Evolutionary conservation across 2,329 filamentous ascomycete species (phyloP).

Genomic region (Sordariomycetes sp.): DNA sequence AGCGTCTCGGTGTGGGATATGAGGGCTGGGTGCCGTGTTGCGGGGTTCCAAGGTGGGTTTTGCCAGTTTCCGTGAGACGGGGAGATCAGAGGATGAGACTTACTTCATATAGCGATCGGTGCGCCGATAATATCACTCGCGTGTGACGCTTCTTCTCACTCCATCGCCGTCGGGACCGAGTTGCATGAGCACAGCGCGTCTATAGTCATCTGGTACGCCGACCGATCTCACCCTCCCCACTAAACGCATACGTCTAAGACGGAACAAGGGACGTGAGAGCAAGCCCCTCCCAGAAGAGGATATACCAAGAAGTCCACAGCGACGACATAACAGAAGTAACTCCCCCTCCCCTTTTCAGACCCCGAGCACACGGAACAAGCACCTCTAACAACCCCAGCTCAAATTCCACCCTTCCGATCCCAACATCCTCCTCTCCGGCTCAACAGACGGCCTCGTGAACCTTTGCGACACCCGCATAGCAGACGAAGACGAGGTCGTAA

Average conservation of each 20-base stretch:
- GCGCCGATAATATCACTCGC: constrained; percentile 52
- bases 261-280: constrained; percentile 41
- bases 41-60: constrained; percentile 30
- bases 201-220: constrained; percentile 43
- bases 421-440: constrained; percentile 57
- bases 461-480: constrained; percentile 57
- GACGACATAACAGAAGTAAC: constrained; percentile 48
- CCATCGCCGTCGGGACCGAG: constrained; percentile 62
- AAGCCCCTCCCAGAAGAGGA: constrained; percentile 28
- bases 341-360: neutral
- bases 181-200: constrained; percentile 49
- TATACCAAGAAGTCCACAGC: constrained; percentile 53
- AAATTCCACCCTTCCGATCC: constrained; percentile 45
- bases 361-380: neutral
- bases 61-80: neutral
- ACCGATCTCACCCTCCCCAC: constrained; percentile 8
- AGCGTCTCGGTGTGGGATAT: constrained; percentile 53
- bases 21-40: constrained; percentile 27
- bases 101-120: constrained; percentile 20
- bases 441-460: constrained; percentile 69
- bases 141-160: constrained; percentile 38
- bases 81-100: neutral
- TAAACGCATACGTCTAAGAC: neutral
- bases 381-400: constrained; percentile 9
- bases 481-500: constrained; percentile 65